Percentiles rank a stretch among this genome's conserved stretches.
phyloP scores from a whole-genome alignment of 768 basidiomycete species.

The Termitomyces sp. region DNA sequence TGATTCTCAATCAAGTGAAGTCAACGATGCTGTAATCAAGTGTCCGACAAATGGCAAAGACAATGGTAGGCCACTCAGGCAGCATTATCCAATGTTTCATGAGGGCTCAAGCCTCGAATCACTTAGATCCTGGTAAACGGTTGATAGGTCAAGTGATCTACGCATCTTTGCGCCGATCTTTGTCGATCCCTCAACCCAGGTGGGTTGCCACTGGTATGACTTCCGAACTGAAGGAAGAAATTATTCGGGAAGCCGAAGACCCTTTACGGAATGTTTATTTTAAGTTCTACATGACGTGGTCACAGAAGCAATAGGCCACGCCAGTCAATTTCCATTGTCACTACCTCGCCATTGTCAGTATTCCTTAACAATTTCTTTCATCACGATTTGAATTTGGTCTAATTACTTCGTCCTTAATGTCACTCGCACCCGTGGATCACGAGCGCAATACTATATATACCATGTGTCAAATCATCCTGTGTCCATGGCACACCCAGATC shows the following conservation, averaged over 20 bases:
- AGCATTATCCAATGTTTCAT: neutral
- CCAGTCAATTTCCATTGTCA: too few species aligned
- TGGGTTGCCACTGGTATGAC: neutral
- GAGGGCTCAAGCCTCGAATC: neutral
- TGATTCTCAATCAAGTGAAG: neutral
- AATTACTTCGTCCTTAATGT: too few species aligned
- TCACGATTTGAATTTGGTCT: too few species aligned
- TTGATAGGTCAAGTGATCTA: neutral
- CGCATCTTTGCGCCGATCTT: neutral
- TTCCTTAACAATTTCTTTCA: too few species aligned
- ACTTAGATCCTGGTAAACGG: neutral
- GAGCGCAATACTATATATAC: neutral
- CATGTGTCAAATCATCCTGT: too few species aligned
- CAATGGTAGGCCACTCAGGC: neutral
- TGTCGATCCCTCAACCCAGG: neutral
- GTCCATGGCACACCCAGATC: too few species aligned
- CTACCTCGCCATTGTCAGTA: too few species aligned
- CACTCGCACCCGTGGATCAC: too few species aligned
- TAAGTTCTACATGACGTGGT: neutral
- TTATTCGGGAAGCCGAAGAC: neutral
- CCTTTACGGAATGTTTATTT: neutral
- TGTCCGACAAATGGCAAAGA: neutral
- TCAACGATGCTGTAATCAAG: neutral
- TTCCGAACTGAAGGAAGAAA: neutral
- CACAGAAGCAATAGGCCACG: neutral